These are phyloP conservation scores for Tetrastigma voinierianum DNA, from an alignment of 164 flowering plant species.

Conservation along the genomic window DNA sequence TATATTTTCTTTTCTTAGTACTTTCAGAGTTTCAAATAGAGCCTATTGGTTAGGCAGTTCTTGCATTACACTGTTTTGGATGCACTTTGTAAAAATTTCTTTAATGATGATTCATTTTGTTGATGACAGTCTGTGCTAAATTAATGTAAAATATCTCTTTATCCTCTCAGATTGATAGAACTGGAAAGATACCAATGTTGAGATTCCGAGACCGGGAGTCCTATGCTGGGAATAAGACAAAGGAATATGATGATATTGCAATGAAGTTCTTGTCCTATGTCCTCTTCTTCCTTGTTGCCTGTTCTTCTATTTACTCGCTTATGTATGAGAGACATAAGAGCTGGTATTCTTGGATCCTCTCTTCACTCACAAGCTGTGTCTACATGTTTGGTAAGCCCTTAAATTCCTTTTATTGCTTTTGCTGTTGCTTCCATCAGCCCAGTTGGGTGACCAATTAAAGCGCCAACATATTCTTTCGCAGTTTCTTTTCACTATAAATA, in stretches of 20 bases:
- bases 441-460: not conserved
- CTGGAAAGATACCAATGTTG: conserved; percentile 79
- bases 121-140: not conserved
- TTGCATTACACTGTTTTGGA: too few species aligned
- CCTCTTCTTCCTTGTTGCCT: conserved; percentile 75
- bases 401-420: not conserved
- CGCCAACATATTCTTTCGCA: not conserved
- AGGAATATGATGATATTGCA: conserved; percentile 97
- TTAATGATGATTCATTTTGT: not conserved
- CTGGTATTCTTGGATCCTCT: conserved; percentile 99
- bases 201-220: conserved; percentile 89
- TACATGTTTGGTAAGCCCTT: conserved; percentile 90
- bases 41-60: too few species aligned
- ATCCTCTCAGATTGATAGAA: conserved; percentile 76
- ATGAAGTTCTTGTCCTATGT: conserved; percentile 93
- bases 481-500: not conserved
- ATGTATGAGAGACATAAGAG: conserved; percentile 96
- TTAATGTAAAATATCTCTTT: not conserved
- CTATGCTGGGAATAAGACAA: conserved; percentile 83
- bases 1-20: too few species aligned
- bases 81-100: not conserved
- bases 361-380: conserved; percentile 96
- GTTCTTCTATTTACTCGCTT: conserved; percentile 84
- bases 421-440: not conserved
- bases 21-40: too few species aligned